Base-by-base conservation (phyloP, 2,329 filamentous ascomycete genomes). In the Boeremia exigua region DNA sequence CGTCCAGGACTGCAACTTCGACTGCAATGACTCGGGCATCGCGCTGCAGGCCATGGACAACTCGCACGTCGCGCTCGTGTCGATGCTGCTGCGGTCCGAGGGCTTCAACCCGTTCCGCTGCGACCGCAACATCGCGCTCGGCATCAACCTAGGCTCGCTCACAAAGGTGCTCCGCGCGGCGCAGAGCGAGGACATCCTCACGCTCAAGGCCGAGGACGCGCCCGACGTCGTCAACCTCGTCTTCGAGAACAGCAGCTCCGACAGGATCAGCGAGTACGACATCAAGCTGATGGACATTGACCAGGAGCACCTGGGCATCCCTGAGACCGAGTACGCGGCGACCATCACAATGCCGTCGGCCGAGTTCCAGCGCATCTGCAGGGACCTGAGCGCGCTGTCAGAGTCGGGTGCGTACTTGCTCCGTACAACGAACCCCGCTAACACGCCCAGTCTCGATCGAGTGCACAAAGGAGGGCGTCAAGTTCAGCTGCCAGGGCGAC, bases 271-370 rank as follows among this genome's bases (percentile, higher is more conserved):
- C 85, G 96, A 99, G 83, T 99, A 99, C 78, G 95, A 99, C 79
- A 90, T 99, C 80, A 99, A 99, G 85, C 88, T 99, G 77, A 99
- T 99, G 95, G 95, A 99, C 77, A 99, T 99, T 78, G 95, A 99
- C 80, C 96, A 99, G 82, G 95, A 99, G 84, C 95, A 99, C 78
- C 82, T 99, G 79, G 95, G 95, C 61, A 99, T 99, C 70, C 95
- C 95, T 14, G 94, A 99, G 71, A 99, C 96, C n/a, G 95, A 99
- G 73, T 99, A 99, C 75, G 90, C 92, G 34, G 90, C 95, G 43
- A 95, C 90, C 15, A 91, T 99, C 63, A 82, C 85, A 50, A 92
- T 99, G 91, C 94, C 95, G 12, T 87, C 90, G 30, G 77, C 82
- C 43, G 95, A 99, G 80, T 98, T 99, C 80, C 89, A 91, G 80